Percentiles rank a stretch among this genome's conserved stretches.
Evolutionary conservation across 495 filamentous ascomycete species (phyloP).

Genomic region (Talaromyces proteolyticus): DNA sequence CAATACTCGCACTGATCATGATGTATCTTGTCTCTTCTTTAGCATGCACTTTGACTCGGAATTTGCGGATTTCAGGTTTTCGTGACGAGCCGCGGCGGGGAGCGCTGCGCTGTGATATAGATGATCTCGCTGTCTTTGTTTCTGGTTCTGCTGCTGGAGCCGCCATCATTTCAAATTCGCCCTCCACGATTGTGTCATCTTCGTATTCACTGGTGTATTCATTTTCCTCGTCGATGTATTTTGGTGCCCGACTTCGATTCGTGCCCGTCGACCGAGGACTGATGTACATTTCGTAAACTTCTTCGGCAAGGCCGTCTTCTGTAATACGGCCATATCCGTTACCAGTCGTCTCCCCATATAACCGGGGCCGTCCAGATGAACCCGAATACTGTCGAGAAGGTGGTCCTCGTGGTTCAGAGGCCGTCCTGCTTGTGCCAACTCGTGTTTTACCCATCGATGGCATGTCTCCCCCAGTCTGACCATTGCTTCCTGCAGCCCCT

Average conservation of each 20-base stretch:
- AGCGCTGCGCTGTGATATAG: constrained; percentile 17
- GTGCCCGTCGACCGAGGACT: constrained; percentile 21
- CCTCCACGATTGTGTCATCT: constrained; percentile 53
- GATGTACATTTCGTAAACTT: constrained; percentile 66
- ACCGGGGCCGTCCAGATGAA: constrained; percentile 6
- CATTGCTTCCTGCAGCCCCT: constrained; percentile 18
- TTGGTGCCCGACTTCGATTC: constrained; percentile 36
- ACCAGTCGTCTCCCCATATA: constrained; percentile 18
- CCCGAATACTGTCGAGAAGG: constrained; percentile 18
- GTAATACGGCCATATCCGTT: constrained; percentile 26
- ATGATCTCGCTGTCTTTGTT: neutral
- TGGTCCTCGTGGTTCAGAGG: constrained; percentile 47
- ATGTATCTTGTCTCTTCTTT: constrained; percentile 90
- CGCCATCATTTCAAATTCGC: constrained; percentile 77
- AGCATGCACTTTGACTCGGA: constrained; percentile 85
- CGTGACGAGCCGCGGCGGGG: constrained; percentile 22
- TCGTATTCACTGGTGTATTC: constrained; percentile 68
- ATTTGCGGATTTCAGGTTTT: constrained; percentile 45
- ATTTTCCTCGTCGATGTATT: constrained; percentile 69
- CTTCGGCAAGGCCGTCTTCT: constrained; percentile 57
- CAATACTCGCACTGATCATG: constrained; percentile 68
- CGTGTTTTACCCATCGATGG: constrained; percentile 31
- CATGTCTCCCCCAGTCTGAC: constrained; percentile 15
- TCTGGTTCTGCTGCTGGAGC: constrained; percentile 13
- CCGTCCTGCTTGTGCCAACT: constrained; percentile 47